Conservation (phyloP, 352 stramenopile genomes). For the Pythium dissimile region DNA sequence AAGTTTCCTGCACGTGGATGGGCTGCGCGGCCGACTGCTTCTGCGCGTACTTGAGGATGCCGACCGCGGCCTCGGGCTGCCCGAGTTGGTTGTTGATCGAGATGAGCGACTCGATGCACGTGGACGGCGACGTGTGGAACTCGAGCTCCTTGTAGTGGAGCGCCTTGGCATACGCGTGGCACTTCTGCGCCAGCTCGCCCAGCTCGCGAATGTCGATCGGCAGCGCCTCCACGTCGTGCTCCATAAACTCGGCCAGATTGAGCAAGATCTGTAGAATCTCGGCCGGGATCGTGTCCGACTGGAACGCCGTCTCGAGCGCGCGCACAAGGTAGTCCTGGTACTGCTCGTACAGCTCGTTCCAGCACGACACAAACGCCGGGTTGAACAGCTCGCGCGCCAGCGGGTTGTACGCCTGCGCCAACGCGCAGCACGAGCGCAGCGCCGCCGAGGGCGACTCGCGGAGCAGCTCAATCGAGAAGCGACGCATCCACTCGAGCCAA, state of each 20-base stretch:
- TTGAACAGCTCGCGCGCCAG: constrained; percentile 98
- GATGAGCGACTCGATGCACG: constrained; percentile 97
- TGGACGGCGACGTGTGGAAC: constrained; percentile 91
- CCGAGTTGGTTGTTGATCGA: constrained; percentile 98
- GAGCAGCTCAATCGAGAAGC: constrained; percentile 97
- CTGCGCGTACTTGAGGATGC: constrained; percentile 95
- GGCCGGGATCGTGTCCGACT: constrained; percentile 88
- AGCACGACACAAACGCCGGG: constrained; percentile 98
- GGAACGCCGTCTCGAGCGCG: constrained; percentile 94
- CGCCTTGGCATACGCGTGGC: constrained; percentile 98
- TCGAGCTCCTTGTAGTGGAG: constrained; percentile 99
- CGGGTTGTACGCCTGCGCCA: constrained; percentile 98
- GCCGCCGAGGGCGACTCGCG: constrained; percentile 95
- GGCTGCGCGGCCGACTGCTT: constrained; percentile 71
- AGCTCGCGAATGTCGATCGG: constrained; percentile 98
- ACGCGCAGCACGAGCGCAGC: constrained; percentile 92
- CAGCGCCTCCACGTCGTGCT: constrained; percentile 96
- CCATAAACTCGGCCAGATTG: constrained; percentile 99
- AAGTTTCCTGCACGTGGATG: constrained; percentile 93
- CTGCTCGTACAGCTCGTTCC: constrained; percentile 93
- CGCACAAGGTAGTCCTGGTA: constrained; percentile 93
- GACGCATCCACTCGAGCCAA: constrained; percentile 99
- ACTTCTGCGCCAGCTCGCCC: constrained; percentile 96
- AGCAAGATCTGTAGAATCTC: constrained; percentile 98
- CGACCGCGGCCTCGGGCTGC: constrained; percentile 95